Evolutionary conservation across 495 filamentous ascomycete genomes (phyloP).

Genomic region (Endocarpon pusillum): DNA sequence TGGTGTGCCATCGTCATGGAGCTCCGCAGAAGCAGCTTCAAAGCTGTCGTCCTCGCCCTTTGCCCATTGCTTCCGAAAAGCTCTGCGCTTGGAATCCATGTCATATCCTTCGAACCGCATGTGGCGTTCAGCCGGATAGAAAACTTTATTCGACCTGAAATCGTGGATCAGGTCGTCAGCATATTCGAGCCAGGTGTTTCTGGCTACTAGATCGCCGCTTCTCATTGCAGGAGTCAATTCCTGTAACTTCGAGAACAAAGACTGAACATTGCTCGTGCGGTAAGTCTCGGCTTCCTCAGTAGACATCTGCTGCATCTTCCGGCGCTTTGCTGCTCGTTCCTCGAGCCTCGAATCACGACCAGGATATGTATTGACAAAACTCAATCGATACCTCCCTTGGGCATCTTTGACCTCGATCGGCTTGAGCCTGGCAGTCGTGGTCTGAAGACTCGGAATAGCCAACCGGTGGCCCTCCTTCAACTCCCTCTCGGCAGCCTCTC

Average conservation of each 20-base stretch:
- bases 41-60: slow-evolving; percentile 6
- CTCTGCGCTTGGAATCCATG: slow-evolving; percentile 25
- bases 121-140: slow-evolving; percentile 61
- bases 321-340: no score
- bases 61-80: slow-evolving; percentile 9
- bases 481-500: slow-evolving; percentile 16
- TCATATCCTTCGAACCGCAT: slow-evolving; percentile 50
- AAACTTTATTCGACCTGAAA: slow-evolving; percentile 56
- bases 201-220: slow-evolving; percentile 34
- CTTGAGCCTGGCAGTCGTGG: no score
- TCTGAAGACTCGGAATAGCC: no score
- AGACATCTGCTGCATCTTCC: slow-evolving; percentile 26
- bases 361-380: no score
- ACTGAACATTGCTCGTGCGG: slow-evolving; percentile 32
- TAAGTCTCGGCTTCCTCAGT: no score
- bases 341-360: no score
- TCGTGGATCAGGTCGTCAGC: slow-evolving; percentile 61
- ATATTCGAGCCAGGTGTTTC: slow-evolving; percentile 52
- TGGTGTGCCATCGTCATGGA: slow-evolving; percentile 14
- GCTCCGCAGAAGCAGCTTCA: slow-evolving; percentile 13
- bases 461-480: slow-evolving; percentile 4
- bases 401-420: no score
- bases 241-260: slow-evolving; percentile 37
- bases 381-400: no score
- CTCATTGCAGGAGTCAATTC: slow-evolving; percentile 32